Evolutionary conservation across 805 yeast species (phyloP), one percentile per base, ranked within the genome.

Genomic region (Myxozyma nipponensis): DNA sequence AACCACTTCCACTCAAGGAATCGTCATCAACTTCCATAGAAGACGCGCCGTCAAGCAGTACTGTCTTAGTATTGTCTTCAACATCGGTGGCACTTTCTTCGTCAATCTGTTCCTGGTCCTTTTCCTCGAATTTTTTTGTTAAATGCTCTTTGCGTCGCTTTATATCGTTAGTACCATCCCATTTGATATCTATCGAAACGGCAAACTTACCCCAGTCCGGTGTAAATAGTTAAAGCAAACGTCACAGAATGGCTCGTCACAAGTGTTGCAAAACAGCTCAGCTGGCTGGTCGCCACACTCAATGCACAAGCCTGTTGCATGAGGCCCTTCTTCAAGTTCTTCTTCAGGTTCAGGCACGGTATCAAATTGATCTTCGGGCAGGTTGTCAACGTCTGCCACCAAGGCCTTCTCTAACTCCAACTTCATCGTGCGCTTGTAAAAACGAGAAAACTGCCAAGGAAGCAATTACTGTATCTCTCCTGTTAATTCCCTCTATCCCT

Each of bases 221-320:
- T 84, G 93, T 21, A 83, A 72, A 69, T 82, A 76, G 40, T 73
- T 79, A 61, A 77, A 84, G 63, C 91, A 85, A 2, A 83, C 86
- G 26, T 75, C 72, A 66, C 93, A 84, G 60, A 82, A 84, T 15
- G 72, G 72, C 60, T 84, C 91, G 37, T 76, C 78, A 67, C 93
- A 84, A 49, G 73, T 74, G 28, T 67, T 62, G 65, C 93, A 84
- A 34, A 70, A 65, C n/a, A 81, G 65, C 58, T 82, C 86, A 3
- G 77, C 70, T 19, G 86, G 83, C 80, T 82, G 86, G 62, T 84
- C 87, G 34, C 77, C 77, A 64, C 93, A 84, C 57, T 84, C 91
- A 17, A 80, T 73, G 65, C 93, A 85, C 38, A 76, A 67, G 9
- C 66, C 24, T n/a, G n/a, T n/a, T 13, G 34, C 47, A 21, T 44